Evolutionary conservation across 2,329 filamentous ascomycete genomes (phyloP).

Genomic region (Exophiala sp.): DNA sequence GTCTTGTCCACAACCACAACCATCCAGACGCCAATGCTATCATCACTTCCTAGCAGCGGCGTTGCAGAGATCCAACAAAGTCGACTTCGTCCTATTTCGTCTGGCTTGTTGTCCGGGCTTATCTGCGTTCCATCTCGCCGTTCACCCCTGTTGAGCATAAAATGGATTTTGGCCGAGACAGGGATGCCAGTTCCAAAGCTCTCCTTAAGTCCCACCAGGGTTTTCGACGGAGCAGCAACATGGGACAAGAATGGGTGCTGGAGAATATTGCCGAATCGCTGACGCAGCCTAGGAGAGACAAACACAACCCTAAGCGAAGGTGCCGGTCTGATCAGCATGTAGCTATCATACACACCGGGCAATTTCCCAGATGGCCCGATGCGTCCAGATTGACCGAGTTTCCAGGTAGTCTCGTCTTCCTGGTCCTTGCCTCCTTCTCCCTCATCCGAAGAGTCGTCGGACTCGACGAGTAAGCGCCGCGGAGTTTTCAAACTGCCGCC

Average conservation of each 20-base stretch:
- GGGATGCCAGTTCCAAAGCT: conserved; percentile 36
- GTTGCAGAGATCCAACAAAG: conserved; percentile 43
- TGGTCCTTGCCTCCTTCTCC: conserved; percentile 5
- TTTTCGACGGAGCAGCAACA: conserved; percentile 37
- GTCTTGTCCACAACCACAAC: conserved; percentile 41
- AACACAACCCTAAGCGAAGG: conserved; percentile 33
- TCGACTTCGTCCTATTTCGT: conserved; percentile 16
- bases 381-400: conserved; percentile 21
- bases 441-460: conserved; percentile 15
- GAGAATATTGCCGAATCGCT: conserved; percentile 29
- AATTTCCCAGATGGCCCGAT: conserved; percentile 30
- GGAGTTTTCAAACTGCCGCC: conserved; percentile 10
- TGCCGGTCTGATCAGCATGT: conserved; percentile 31
- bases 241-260: conserved; percentile 42
- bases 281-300: conserved; percentile 31
- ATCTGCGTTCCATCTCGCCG: conserved; percentile 18
- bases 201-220: conserved; percentile 37
- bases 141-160: conserved; percentile 30
- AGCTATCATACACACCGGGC: conserved; percentile 33
- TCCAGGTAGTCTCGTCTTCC: conserved; percentile 15
- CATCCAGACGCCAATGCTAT: conserved; percentile 45
- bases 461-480: conserved; percentile 17
- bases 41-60: conserved; percentile 40
- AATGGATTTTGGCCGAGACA: conserved; percentile 42
- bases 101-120: conserved; percentile 15